Evolutionary conservation across 176 grass and related monocot species (phyloP).

Genomic region (Coix lacrymajobi): DNA sequence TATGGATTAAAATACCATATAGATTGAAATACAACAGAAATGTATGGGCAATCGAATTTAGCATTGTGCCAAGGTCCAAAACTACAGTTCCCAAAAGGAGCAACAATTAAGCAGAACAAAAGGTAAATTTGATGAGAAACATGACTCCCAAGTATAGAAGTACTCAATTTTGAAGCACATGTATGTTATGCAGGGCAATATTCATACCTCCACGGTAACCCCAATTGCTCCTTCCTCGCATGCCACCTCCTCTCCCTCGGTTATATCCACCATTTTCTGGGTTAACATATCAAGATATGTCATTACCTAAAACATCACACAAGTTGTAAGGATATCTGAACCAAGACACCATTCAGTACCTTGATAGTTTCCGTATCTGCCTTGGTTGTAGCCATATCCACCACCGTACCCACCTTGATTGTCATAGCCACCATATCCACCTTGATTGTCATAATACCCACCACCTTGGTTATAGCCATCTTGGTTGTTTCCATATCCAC

Average conservation of each 20-base stretch:
- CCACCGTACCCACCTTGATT: constrained; percentile 62
- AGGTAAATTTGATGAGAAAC: background rate
- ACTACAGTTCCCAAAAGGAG: background rate
- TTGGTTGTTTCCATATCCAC: constrained; percentile 45
- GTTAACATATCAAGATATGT: constrained; percentile 9
- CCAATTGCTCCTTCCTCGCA: constrained; percentile 62
- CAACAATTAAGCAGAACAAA: background rate
- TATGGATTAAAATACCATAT: too few species aligned
- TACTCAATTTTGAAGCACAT: background rate
- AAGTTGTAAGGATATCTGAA: background rate
- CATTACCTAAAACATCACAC: background rate
- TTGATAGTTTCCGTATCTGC: constrained; percentile 56
- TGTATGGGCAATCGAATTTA: background rate
- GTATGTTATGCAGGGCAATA: background rate
- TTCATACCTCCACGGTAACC: constrained; percentile 55
- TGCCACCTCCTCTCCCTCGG: constrained; percentile 56
- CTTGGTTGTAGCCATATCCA: constrained; percentile 63
- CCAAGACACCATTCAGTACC: constrained; percentile 25
- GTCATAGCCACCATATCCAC: constrained; percentile 61
- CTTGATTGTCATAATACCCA: constrained; percentile 48
- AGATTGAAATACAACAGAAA: background rate
- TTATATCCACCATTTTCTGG: constrained; percentile 80
- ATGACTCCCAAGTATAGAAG: background rate
- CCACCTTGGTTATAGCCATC: constrained; percentile 43
- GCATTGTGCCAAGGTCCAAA: background rate